phyloP scores from a whole-genome alignment of 2,329 filamentous ascomycete genomes.

The Nannizzia gypsea region DNA sequence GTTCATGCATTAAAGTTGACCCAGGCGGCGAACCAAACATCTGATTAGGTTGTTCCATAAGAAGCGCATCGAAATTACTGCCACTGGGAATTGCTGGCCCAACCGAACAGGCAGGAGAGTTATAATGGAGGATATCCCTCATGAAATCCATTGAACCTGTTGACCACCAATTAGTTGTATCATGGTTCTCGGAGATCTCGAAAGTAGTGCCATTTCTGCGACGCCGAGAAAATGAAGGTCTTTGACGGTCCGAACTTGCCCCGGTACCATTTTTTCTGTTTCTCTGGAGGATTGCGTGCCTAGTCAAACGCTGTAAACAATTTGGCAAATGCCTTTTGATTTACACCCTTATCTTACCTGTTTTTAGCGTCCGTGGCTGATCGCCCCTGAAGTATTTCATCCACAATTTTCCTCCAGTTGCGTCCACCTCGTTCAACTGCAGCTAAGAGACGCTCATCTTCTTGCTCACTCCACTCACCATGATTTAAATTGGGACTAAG shows the following conservation, averaged over 20 bases:
- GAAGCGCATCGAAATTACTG: background rate
- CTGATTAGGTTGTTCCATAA: background rate
- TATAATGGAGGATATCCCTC: constrained; percentile 2
- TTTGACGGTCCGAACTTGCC: background rate
- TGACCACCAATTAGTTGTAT: background rate
- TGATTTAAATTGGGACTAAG: background rate
- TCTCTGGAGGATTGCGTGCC: constrained; percentile 4
- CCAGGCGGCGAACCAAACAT: background rate
- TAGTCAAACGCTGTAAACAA: background rate
- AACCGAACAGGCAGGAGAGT: background rate
- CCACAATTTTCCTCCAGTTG: constrained; percentile 4
- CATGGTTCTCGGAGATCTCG: background rate
- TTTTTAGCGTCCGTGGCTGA: constrained; percentile 5
- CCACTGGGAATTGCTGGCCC: background rate
- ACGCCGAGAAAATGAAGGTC: background rate
- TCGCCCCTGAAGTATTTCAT: background rate
- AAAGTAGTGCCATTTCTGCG: background rate
- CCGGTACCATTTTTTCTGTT: background rate
- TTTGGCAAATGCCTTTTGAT: background rate
- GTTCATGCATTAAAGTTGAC: background rate
- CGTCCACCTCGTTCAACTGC: constrained; percentile 1
- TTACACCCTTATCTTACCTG: background rate
- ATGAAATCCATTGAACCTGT: background rate
- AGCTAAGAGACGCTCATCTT: background rate
- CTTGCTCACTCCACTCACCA: constrained; percentile 3